Base-by-base conservation (phyloP, 2,329 filamentous ascomycete genomes). In the Cercospora sp. region DNA sequence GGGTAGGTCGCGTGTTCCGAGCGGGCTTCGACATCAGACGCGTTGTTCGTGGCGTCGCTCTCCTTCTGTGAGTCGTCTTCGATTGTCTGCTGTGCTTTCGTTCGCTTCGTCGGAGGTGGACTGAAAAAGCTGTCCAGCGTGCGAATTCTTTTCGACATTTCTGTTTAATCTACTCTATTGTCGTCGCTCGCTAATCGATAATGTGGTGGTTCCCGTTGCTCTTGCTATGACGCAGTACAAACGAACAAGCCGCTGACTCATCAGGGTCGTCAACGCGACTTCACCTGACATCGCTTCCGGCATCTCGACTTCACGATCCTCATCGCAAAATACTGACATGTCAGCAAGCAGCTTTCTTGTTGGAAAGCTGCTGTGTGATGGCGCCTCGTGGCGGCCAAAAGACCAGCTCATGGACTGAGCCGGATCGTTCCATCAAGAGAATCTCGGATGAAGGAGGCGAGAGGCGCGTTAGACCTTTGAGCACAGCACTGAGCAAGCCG, bases 61-160 rank as follows among this genome's bases (percentile, higher is more conserved):
- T 51, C n/a, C n/a, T 63, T 7, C 26, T 21, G 6, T 66, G 63
- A 13, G 53, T 53, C 30, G n/a, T 61, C 37, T 37, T 51, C 40
- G 13, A 21, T n/a, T 12, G 30, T 4, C 12, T 24, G 10, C 12
- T 61, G 59, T 34, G 51, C 57, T 79, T 81, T 76, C 73, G 73
- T 63, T 78, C 82, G 78, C 34, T 82, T 81, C 3, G 80, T 67
- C 24, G 86, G 68, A 24, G 81, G 76, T 1, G 85, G 83, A 32
- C 82, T 81, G 78, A 93, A 92, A 81, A 92, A 93, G 10, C 85
- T 80, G 69, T 92, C 89, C 1, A 93, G 82, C 0, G 90, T 91
- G 66, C 90, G 84, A 75, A 90, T 89, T 69, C 81, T 81, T 61
- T 79, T 77, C 24, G 75, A 72, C 72, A 76, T 76, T 1, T 26